Base-by-base conservation (phyloP, 2,329 filamentous ascomycete species). In the Ophiostoma ulmi region DNA sequence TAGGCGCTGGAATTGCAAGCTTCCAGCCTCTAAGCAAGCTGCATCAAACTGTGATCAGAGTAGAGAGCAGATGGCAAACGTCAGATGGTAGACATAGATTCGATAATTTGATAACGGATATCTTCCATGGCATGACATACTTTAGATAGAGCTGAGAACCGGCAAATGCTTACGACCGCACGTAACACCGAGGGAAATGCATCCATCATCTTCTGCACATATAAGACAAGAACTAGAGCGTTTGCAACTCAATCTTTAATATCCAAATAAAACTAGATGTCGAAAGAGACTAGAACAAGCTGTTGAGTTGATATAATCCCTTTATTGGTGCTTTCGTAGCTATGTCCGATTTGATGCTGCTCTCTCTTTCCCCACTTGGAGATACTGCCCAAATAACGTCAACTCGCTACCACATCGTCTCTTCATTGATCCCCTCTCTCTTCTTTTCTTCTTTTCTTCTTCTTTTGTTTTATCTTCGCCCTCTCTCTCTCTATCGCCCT, bases 1-100 rank as follows among this genome's bases (percentile, higher is more conserved):
- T 38, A 64, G 35, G 61, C 61, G 35, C 31, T 64, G 61, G 14
- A 64, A 64, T 64, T 64, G 61, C 61, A 64, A 64, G 61, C 61
- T n/a, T 63, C 58, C 17, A 10, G 58, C 31, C 35, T 36, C 14
- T 63, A 20, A 63, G 11, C 58, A 63, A 14, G 55, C 55, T 31
- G 55, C 10, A 48, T 48, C 44, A n/a, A 36, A 14, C 31, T 35
- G 6, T 5, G 14, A 20, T 31, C 2, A 63, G 58, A 55, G 17
- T 55, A 22, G 48, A 58, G 58, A 55, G 17, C 20, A 22, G 48
- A 31, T 2, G 6, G 17, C n/a, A 58, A 22, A 11, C 22, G n/a
- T 58, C 26, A 61, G 26, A 36, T 5, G 13, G 13, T 36, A 35
- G 26, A 36, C 13, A 20, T 20, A n/a, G 17, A 20, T 26, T 4